Conservation (phyloP, 2,329 filamentous ascomycete genomes). For the Cordyceps farinosa region DNA sequence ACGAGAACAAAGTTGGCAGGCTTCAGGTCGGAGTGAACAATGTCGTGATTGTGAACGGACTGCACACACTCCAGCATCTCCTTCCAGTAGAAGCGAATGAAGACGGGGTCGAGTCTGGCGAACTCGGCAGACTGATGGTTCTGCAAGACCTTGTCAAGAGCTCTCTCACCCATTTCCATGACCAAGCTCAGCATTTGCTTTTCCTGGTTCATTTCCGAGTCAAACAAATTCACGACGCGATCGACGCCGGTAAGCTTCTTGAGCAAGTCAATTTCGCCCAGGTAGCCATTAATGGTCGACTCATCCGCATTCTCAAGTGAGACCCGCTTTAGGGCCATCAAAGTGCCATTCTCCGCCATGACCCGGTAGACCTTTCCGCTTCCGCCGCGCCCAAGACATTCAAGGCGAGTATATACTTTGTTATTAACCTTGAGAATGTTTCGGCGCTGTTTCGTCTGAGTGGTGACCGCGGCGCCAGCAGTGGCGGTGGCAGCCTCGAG, state of each 20-base stretch:
- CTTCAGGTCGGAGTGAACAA: slow-evolving; percentile 96
- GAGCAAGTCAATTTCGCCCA: slow-evolving; percentile 91
- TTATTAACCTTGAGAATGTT: slow-evolving; percentile 86
- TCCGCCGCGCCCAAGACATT: slow-evolving; percentile 86
- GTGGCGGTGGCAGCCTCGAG: slow-evolving; percentile 85
- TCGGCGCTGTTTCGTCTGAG: slow-evolving; percentile 69
- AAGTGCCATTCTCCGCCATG: slow-evolving; percentile 93
- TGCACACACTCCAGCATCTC: slow-evolving; percentile 97
- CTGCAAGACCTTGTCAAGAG: slow-evolving; percentile 81
- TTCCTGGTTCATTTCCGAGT: slow-evolving; percentile 90
- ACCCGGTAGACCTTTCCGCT: slow-evolving; percentile 94
- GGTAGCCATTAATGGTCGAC: slow-evolving; percentile 76
- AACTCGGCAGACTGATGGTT: slow-evolving; percentile 68
- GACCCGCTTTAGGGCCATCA: slow-evolving; percentile 91
- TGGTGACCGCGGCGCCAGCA: slow-evolving; percentile 73
- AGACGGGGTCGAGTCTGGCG: slow-evolving; percentile 77
- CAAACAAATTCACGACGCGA: slow-evolving; percentile 83
- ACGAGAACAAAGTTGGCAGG: slow-evolving; percentile 96
- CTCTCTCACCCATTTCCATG: slow-evolving; percentile 96
- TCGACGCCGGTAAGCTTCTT: slow-evolving; percentile 79
- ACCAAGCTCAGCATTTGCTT: slow-evolving; percentile 87
- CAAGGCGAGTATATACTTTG: slow-evolving; percentile 83
- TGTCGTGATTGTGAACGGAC: slow-evolving; percentile 82
- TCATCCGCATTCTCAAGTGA: slow-evolving; percentile 88
- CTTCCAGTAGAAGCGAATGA: slow-evolving; percentile 98